Evolutionary conservation across 2,329 filamentous ascomycete species (phyloP), one percentile per base, ranked within the genome.

Genomic region (Pleomassaria siparia): DNA sequence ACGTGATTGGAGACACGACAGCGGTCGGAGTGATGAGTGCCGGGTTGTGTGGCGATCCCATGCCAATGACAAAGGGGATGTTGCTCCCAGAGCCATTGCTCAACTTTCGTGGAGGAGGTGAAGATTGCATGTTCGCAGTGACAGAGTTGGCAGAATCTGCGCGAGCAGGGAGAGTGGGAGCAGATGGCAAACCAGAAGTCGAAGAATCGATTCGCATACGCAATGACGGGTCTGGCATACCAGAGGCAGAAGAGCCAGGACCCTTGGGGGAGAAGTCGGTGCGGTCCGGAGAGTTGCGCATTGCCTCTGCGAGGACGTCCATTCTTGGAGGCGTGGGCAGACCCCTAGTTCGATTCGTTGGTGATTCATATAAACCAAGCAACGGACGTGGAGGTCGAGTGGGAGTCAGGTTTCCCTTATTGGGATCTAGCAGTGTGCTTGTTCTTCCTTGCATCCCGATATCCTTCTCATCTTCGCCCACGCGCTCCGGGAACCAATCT

Each of bases 11-110:
- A 13, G 57, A 49, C 30, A 58, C 46, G 24, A 43, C 41, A 10
- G 53, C 48, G 8, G 53, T 50, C n/a, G 61, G 56, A 3, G 55
- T 42, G 2, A 60, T 57, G 5, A 66, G 54, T 2, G 60, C 59
- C 1, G 64, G 62, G 32, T 66, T 66, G 25, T 66, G 61, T 2
- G 63, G 64, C 6, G 63, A 63, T 18, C 57, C 60, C 59, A 65
- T 65, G 11, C 49, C 58, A 28, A 66, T 64, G 4, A 66, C 58
- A 30, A 66, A 65, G 4, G 67, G 62, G 11, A 62, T 51, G 22
- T 48, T 64, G 16, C 49, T 50, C 22, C 15, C 40, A 11, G 60
- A 62, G 8, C 53, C 47, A 15, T 43, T 51, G 46, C 60, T 65
- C 5, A 49, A 26, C 37, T 56, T 56, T 4, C 56, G 54, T 32